Evolutionary conservation across 257 asterid genomes (phyloP).

Genomic region (Jaltomata sinuosa): DNA sequence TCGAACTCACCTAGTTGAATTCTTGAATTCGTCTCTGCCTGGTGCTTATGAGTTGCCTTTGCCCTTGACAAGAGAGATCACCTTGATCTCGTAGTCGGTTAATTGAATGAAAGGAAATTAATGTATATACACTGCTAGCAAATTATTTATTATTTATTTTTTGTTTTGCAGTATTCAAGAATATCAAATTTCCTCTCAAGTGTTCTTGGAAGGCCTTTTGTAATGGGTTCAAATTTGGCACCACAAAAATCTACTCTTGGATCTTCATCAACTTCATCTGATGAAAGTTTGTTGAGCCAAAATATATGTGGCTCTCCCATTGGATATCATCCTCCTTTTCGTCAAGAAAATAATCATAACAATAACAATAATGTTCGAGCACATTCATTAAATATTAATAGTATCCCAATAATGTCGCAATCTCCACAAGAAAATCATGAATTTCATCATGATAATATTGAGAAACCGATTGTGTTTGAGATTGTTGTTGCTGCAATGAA

Average conservation of each 20-base stretch:
- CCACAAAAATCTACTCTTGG: neutral
- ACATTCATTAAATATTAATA: slow-evolving; percentile 4
- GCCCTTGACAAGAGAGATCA: neutral
- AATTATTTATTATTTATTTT: neutral
- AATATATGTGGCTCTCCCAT: slow-evolving; percentile 9
- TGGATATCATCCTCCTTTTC: slow-evolving; percentile 1
- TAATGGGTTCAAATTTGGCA: neutral
- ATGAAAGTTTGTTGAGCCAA: slow-evolving; percentile 6
- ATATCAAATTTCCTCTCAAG: slow-evolving; percentile 20
- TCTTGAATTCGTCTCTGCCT: neutral
- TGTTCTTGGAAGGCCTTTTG: slow-evolving; percentile 21
- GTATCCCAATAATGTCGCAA: neutral
- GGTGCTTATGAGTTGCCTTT: neutral
- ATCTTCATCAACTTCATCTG: neutral
- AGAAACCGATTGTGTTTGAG: slow-evolving; percentile 26
- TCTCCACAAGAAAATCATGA: neutral
- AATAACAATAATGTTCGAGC: neutral
- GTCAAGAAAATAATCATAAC: neutral
- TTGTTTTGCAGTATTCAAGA: slow-evolving; percentile 24
- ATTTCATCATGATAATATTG: slow-evolving; percentile 10
- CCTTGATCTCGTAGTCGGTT: neutral
- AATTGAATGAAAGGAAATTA: neutral
- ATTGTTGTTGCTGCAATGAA: slow-evolving; percentile 31
- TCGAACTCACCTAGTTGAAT: neutral
- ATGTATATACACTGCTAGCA: neutral